Percentiles rank a stretch among this genome's conserved stretches.
phyloP scores from a whole-genome alignment of 2,329 filamentous ascomycete genomes.

The Aspergillus sp. region DNA sequence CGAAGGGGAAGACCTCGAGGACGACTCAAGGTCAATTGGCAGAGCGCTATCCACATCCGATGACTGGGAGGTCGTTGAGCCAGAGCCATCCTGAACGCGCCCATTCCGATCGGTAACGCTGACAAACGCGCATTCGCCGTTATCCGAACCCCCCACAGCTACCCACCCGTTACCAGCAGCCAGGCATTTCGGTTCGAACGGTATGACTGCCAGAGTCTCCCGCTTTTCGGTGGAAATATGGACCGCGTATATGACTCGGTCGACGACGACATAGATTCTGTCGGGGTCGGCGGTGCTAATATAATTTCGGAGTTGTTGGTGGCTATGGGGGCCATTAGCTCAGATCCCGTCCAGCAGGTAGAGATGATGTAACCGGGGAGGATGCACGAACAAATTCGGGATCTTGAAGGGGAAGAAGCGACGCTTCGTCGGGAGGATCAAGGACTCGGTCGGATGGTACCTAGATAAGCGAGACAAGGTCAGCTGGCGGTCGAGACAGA shows the following conservation, averaged over 20 bases:
- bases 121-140: constrained; percentile 82
- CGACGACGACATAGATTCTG: constrained; percentile 81
- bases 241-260: constrained; percentile 70
- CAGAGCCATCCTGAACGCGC: constrained; percentile 37
- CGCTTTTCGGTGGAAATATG: constrained; percentile 68
- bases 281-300: constrained; percentile 77
- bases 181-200: constrained; percentile 77
- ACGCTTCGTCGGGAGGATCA: constrained; percentile 61
- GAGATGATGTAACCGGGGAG: constrained; percentile 16
- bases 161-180: constrained; percentile 86
- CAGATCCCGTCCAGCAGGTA: neutral
- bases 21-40: constrained; percentile 49
- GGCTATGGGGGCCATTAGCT: constrained; percentile 30
- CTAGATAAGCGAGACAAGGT: constrained; percentile 40
- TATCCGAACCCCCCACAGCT: constrained; percentile 79
- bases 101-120: constrained; percentile 50
- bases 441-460: constrained; percentile 63
- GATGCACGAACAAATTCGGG: constrained; percentile 58
- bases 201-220: constrained; percentile 70
- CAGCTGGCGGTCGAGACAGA: constrained; percentile 13
- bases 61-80: constrained; percentile 32
- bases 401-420: constrained; percentile 69
- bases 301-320: constrained; percentile 71
- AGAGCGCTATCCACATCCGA: constrained; percentile 58
- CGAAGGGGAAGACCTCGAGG: constrained; percentile 25